Base-by-base conservation (phyloP, 2,329 filamentous ascomycete species). In the Fusarium miscanthi region DNA sequence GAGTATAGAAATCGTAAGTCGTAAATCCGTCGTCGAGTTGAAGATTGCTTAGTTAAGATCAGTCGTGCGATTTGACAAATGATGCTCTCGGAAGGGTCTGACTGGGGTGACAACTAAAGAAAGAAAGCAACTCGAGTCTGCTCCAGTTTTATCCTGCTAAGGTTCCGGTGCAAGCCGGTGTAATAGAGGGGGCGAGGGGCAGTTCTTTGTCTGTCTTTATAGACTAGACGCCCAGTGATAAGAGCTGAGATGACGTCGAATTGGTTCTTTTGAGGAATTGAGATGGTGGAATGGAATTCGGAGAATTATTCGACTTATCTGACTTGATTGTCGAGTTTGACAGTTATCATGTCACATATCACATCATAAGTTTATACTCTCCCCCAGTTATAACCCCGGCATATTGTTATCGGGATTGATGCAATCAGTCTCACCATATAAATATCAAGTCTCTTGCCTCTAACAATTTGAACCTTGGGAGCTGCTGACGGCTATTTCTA, bases 111-210 rank as follows among this genome's bases (percentile, higher is more conserved):
- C 66, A 70, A 70, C 69, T 62, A 61, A 60, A 43, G 33, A 68
- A 63, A 68, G 63, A 49, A 68, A 52, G 57, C 48, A 64, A 64
- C 51, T 63, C 65, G 51, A 66, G 38, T 41, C 65, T 42, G 70
- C 70, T 76, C 72, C 74, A 74, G 60, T 77, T 73, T 77, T 59
- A 60, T 58, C 61, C 74, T 68, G 68, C 58, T 49, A 67, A 69
- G 48, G 65, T 74, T 72, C 75, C 75, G 75, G 73, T 63, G 65
- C 64, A 70, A 76, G 74, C 75, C 75, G 75, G 70, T 27, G 70
- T 27, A 71, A 64, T 70, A 48, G 73, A 25, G 30, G 23, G 41
- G 31, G 23, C 17, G 40, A 75, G 69, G 70, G 73, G 71, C 57
- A 63, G 43, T 17, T 41, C 57, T 66, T 43, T 56, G 43, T 49